A percentile compares a stretch with the other conserved stretches of the same genome.
These are phyloP conservation scores for Chamaenerion angustifolium DNA, from an alignment of 345 rosid species.

Conservation along the genomic window DNA sequence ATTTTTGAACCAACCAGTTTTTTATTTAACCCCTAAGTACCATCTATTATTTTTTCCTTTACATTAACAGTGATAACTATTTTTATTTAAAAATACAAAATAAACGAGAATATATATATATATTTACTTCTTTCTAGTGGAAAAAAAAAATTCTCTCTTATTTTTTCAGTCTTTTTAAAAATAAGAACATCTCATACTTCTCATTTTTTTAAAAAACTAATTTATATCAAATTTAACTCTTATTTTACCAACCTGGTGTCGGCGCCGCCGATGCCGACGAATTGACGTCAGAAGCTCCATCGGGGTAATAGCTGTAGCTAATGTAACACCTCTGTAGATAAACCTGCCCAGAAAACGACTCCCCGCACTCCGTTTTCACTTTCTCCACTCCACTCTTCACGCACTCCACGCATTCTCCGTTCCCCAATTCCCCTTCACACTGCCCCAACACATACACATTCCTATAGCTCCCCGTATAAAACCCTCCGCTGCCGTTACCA, in stretches of 20 bases:
- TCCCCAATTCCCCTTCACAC: slow-evolving; percentile 56
- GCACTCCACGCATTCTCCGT: slow-evolving; percentile 49
- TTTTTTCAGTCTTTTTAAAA: too few relatives aligned
- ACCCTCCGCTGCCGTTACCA: slow-evolving; percentile 6
- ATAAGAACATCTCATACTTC: too few relatives aligned
- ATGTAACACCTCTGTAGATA: slow-evolving; percentile 66
- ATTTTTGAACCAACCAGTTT: too few relatives aligned
- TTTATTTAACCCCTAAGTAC: too few relatives aligned
- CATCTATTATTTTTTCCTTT: too few relatives aligned
- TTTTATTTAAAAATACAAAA: too few relatives aligned
- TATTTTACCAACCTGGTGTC: slow-evolving; percentile 30
- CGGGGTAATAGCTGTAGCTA: slow-evolving; percentile 72
- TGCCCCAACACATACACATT: slow-evolving; percentile 47
- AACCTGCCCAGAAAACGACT: slow-evolving; percentile 51
- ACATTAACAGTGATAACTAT: too few relatives aligned
- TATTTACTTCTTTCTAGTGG: too few relatives aligned
- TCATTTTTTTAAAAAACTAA: too few relatives aligned
- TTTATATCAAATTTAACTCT: too few relatives aligned
- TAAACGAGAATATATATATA: too few relatives aligned
- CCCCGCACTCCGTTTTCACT: slow-evolving; percentile 44
- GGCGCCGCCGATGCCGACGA: slow-evolving; percentile 15
- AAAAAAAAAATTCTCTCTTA: too few relatives aligned
- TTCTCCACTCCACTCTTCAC: slow-evolving; percentile 41
- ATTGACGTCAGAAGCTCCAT: slow-evolving; percentile 44
- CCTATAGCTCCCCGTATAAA: slow-evolving; percentile 10